Base-by-base conservation (phyloP, 2,329 filamentous ascomycete species). In the Trichophyton rubrum region DNA sequence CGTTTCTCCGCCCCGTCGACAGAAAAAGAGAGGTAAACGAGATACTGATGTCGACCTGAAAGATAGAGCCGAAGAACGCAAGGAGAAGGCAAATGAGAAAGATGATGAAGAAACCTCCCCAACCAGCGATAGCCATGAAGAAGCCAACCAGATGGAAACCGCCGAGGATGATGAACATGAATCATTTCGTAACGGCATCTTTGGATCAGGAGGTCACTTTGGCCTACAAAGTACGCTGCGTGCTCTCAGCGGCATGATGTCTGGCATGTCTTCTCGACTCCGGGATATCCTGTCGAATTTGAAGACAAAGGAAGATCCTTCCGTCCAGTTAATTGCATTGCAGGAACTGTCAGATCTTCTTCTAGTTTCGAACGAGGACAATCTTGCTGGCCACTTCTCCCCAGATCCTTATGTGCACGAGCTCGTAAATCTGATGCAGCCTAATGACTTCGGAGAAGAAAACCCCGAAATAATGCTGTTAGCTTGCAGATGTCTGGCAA, bases 401-500 rank as follows among this genome's bases (percentile, higher is more conserved):
- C 90, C 93, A 1, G 93, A 99, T 74, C 83, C 89, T 7, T 97
- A 93, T 70, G 90, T 99, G 60, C 96, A 96, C 75, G 93, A 99
- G 74, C 79, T 99, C 59, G 90, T 99, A 56, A 76, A 81, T 11
- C 77, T 99, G 67, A 97, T 99, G 93, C 88, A 95, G 67, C 88
- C 89, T 2, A 89, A 89, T 69, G 90, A 95, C 61, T 85, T 89
- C 64, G 86, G 85, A 22, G 90, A 95, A 68, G 90, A 95, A 71
- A 96, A 96, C 67, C 89, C 91, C 0, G 93, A 99, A 73, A 89
- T 97, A 63, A 97, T 97, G 92, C 85, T 99, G 11, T 80, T 97
- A 62, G 92, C 93, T 20, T 99, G 93, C 71, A 88, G 95, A 62
- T 97, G 90, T 73, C 82, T 99, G 67, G 93, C 93, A 62, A 97